Conservation (phyloP, 2,329 filamentous ascomycete species). For the Aureobasidium sp. region DNA sequence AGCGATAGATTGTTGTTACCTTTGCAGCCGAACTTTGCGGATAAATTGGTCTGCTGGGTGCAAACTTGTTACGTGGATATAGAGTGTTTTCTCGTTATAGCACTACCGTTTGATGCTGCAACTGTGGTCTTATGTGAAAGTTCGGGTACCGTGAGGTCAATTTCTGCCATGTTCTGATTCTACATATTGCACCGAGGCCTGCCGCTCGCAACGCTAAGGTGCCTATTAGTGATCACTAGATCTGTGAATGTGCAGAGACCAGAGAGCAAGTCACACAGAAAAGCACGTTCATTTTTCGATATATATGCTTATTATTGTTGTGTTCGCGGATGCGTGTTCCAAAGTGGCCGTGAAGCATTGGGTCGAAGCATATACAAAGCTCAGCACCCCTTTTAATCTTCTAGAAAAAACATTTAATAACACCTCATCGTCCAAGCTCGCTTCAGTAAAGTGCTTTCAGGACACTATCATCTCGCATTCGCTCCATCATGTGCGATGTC, state of each 20-base stretch:
- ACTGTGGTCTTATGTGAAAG: not conserved
- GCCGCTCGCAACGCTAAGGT: not conserved
- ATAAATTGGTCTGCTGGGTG: not conserved
- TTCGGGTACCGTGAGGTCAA: not conserved
- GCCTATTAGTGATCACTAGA: not conserved
- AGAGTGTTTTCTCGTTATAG: not conserved
- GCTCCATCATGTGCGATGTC: not conserved
- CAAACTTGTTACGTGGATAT: not conserved
- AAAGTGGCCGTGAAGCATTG: not conserved
- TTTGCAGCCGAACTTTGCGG: constrained; percentile 2
- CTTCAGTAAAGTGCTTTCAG: too few species aligned
- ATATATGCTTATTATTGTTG: not conserved
- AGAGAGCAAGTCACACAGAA: not conserved
- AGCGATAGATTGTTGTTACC: not conserved
- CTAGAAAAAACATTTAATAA: not conserved
- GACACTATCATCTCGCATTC: not conserved
- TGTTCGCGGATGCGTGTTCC: not conserved
- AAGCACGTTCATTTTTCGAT: not conserved
- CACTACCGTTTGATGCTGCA: not conserved
- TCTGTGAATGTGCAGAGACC: not conserved
- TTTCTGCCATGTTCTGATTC: not conserved
- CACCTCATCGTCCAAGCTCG: not conserved
- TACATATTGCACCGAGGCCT: constrained; percentile 8
- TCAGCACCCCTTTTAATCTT: not conserved
- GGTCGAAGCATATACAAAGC: not conserved